These are phyloP conservation scores for Leucosporidium yakuticum DNA, from an alignment of 768 basidiomycete genomes.

Conservation along the genomic window DNA sequence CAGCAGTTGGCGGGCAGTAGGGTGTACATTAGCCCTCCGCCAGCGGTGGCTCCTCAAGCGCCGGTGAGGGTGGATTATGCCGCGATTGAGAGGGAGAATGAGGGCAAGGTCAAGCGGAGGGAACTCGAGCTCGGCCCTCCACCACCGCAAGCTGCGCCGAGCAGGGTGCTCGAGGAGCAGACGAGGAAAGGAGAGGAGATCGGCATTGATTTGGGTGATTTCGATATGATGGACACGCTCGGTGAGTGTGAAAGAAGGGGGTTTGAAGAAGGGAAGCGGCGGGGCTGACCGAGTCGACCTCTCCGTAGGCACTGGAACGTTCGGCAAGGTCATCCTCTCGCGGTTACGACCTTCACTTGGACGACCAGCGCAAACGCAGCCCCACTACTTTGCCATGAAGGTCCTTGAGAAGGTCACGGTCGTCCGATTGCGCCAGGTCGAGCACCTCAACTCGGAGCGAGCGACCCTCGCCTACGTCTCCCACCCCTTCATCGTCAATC, in stretches of 20 bases:
- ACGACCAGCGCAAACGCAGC: slow-evolving; percentile 50
- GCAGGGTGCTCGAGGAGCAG: slow-evolving; percentile 1
- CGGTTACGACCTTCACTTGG: slow-evolving; percentile 55
- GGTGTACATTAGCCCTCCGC: slow-evolving; percentile 3
- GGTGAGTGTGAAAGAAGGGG: slow-evolving; percentile 15
- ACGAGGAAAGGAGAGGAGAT: slow-evolving; percentile 34
- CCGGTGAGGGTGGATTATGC: background rate
- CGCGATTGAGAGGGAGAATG: background rate
- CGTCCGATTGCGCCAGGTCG: slow-evolving; percentile 83
- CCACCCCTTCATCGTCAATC: slow-evolving; percentile 94
- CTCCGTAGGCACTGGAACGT: slow-evolving; percentile 80
- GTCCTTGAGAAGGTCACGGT: slow-evolving; percentile 79
- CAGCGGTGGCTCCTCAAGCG: background rate
- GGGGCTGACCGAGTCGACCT: background rate
- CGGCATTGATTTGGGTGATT: slow-evolving; percentile 34
- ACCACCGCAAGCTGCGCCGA: too few relatives aligned
- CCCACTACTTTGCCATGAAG: slow-evolving; percentile 76
- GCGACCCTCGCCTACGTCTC: slow-evolving; percentile 84
- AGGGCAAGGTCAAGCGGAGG: background rate
- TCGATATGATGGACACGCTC: slow-evolving; percentile 40
- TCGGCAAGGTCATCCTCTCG: slow-evolving; percentile 86
- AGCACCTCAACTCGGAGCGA: slow-evolving; percentile 95
- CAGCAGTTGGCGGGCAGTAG: background rate
- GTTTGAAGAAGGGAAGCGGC: background rate
- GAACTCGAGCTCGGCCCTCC: background rate